Percentiles rank a stretch among this genome's conserved stretches.
Conservation (phyloP, 2,329 filamentous ascomycete species). For the Ceratocystis diversiconidia region DNA sequence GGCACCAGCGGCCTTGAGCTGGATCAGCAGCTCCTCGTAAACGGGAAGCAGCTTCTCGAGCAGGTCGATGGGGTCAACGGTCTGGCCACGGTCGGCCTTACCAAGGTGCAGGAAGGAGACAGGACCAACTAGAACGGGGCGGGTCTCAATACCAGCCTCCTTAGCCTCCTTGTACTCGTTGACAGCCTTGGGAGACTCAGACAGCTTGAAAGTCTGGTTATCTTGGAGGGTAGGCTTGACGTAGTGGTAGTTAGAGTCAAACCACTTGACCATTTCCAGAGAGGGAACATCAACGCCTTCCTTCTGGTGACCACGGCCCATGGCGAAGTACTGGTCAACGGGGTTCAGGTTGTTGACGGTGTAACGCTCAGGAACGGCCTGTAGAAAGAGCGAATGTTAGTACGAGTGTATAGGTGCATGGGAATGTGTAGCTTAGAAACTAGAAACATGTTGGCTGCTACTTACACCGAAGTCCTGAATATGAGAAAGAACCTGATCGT, state of each 20-base stretch:
- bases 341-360: constrained; percentile 73
- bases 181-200: constrained; percentile 80
- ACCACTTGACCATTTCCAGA: constrained; percentile 99
- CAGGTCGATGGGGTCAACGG: constrained; percentile 82
- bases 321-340: constrained; percentile 97
- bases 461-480: constrained; percentile 94
- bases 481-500: constrained; percentile 94
- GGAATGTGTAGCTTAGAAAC: constrained; percentile 4
- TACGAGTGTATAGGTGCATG: neutral
- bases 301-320: constrained; percentile 98
- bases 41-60: constrained; percentile 86
- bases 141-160: constrained; percentile 83
- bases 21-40: constrained; percentile 80
- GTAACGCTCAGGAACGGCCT: constrained; percentile 90
- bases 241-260: constrained; percentile 99
- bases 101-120: constrained; percentile 95
- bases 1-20: constrained; percentile 92
- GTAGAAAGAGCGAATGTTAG: constrained; percentile 17
- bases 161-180: constrained; percentile 93
- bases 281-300: constrained; percentile 80
- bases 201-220: constrained; percentile 89
- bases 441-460: constrained; percentile 19
- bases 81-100: constrained; percentile 94
- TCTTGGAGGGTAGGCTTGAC: constrained; percentile 98
- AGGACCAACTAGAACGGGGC: constrained; percentile 86